Base-by-base conservation (phyloP, 306 rosid species). In the Quercus robur region DNA sequence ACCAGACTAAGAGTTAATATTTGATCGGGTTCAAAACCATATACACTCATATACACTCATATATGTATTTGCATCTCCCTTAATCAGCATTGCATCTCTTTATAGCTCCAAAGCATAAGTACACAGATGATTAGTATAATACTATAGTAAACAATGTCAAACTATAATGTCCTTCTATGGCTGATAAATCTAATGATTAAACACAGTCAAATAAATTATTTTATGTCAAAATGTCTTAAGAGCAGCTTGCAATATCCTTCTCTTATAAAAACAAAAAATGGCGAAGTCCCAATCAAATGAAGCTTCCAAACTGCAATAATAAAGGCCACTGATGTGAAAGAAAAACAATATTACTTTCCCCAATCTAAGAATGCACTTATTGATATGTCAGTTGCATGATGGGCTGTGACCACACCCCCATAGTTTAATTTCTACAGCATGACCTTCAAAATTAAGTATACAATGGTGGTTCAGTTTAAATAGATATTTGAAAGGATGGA, bases 401-500 rank as follows among this genome's bases (percentile, higher is more conserved):
- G 62, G 56, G 12, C 6, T 11, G 35, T 5, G 71, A 71, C 4
- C 38, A 25, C 38, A 6, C 20, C 58, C 59, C 59, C 51, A 25
- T 15, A 9, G 26, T 6, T 63, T 67, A 67, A 21, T 67, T 67
- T 33, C 51, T 19, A 28, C 17, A 46, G 51, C 15, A 35, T 56
- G 55, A 28, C 56, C 63, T 77, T 63, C 6, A 3, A 49, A 67
- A 67, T 33, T 19, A 71, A 23, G 5, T n/a, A 51, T 18, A 1
- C 1, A 59, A 61, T 4, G 67, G 67, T 12, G 17, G 66, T 26
- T 63, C 83, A 80, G 21, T 54, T 35, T n/a, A 77, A 73, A 75
- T 21, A 55, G 73, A 76, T 21, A 58, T 80, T 57, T 69, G 76
- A 52, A 61, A 74, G 31, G 61, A 28, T 4, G 41, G 70, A 52